Evolutionary conservation across 805 yeast genomes (phyloP).

Genomic region (Starmerella potacharoeniae): DNA sequence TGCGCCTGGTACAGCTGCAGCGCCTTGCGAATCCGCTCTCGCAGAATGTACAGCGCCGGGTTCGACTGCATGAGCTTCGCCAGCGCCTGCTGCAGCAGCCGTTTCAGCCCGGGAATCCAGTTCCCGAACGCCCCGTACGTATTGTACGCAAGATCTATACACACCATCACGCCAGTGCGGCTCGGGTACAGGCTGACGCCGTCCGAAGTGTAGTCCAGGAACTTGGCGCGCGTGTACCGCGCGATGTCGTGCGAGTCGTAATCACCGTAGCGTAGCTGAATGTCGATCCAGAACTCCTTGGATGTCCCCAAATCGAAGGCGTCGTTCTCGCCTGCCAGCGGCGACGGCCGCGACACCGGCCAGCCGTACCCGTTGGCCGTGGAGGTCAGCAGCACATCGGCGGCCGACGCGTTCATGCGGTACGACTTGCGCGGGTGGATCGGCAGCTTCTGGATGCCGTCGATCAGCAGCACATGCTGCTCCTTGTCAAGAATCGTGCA

Average conservation of each 20-base stretch:
- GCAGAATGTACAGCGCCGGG: slow-evolving; percentile 79
- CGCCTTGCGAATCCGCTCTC: slow-evolving; percentile 92
- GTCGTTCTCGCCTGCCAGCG: slow-evolving; percentile 67
- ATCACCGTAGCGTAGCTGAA: slow-evolving; percentile 91
- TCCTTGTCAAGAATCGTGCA: slow-evolving; percentile 88
- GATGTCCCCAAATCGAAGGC: slow-evolving; percentile 43
- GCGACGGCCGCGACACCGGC: slow-evolving; percentile 68
- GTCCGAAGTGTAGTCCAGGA: slow-evolving; percentile 84
- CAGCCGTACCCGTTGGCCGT: slow-evolving; percentile 33
- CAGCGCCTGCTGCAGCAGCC: slow-evolving; percentile 83
- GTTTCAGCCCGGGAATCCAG: slow-evolving; percentile 94
- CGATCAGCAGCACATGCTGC: slow-evolving; percentile 70
- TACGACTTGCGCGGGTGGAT: slow-evolving; percentile 96
- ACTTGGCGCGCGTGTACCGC: slow-evolving; percentile 85
- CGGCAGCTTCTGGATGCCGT: slow-evolving; percentile 75
- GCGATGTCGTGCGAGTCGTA: slow-evolving; percentile 96
- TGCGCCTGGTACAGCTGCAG: slow-evolving; percentile 86
- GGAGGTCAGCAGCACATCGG: slow-evolving; percentile 66
- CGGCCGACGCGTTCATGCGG: slow-evolving; percentile 91
- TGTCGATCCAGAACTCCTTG: slow-evolving; percentile 82
- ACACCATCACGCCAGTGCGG: slow-evolving; percentile 82
- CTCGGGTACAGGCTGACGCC: slow-evolving; percentile 78
- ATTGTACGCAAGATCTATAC: slow-evolving; percentile 87
- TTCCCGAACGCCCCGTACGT: slow-evolving; percentile 95
- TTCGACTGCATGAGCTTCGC: slow-evolving; percentile 86